Evolutionary conservation across 345 rosid species (phyloP).

Genomic region (Pelargonium nanum): DNA sequence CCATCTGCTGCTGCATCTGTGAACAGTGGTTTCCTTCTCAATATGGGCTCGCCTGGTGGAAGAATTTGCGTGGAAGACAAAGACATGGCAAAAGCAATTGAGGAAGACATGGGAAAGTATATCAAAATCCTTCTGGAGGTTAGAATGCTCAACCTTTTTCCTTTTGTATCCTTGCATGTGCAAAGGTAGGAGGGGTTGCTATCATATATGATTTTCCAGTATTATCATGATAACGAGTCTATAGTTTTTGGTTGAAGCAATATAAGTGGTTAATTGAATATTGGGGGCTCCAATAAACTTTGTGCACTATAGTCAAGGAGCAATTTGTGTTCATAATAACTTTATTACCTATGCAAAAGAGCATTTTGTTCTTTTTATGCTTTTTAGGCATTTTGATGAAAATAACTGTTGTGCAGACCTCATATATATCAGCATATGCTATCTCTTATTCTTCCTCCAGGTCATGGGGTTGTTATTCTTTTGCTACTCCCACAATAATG

Average conservation of each 20-base stretch:
- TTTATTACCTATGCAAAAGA: not conserved
- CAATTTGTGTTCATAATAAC: not conserved
- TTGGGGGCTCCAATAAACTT: not conserved
- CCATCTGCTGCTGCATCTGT: conserved; percentile 81
- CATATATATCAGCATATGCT: not conserved
- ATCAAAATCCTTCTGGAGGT: conserved; percentile 78
- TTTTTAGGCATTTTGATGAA: not conserved
- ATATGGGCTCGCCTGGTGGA: conserved; percentile 71
- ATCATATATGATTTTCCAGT: not conserved
- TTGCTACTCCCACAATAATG: not conserved
- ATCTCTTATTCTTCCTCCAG: not conserved
- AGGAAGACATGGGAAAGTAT: conserved; percentile 87
- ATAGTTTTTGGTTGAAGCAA: not conserved
- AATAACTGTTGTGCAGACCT: not conserved
- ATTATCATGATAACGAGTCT: not conserved
- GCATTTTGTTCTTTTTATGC: not conserved
- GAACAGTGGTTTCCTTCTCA: conserved; percentile 88
- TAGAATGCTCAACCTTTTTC: conserved; percentile 12
- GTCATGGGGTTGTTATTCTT: not conserved
- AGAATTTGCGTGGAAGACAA: conserved; percentile 72
- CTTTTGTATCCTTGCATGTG: not conserved
- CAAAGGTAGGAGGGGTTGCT: not conserved
- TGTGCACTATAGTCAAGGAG: not conserved
- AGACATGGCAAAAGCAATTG: conserved; percentile 60
- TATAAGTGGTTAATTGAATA: not conserved